Base-by-base conservation (phyloP, 2,329 filamentous ascomycete genomes). In the Diaporthe longicolla region DNA sequence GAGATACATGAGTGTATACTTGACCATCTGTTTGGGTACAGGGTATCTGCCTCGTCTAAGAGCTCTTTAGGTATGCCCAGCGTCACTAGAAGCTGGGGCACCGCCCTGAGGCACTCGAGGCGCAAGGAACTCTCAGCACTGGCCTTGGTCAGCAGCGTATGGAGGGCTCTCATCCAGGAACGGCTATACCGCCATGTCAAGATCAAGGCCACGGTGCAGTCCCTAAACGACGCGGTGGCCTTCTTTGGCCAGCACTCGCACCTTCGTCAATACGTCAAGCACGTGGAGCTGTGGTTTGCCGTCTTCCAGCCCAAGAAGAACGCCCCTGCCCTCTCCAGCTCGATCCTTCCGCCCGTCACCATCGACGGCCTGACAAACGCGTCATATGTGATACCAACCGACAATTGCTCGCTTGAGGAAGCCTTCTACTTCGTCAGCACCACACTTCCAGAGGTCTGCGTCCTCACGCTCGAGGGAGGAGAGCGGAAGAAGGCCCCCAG, bases 251-350 rank as follows among this genome's bases (percentile, higher is more conserved):
- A 82, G 13, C 87, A 91, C 74, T 84, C 87, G 37, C 89, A 93
- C 78, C 87, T 95, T 8, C 87, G 89, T 26, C 78, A 83, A 11
- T 90, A 94, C 77, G 90, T 95, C 74, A 91, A 91, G 77, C 93
- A 95, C 79, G 88, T 94, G 74, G 93, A 95, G 82, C 87, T 94
- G 55, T 95, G 93, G 92, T 93, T 95, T 76, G 93, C 93, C 4
- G 92, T 94, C 54, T 95, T 93, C 78, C 88, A 92, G 77, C 89
- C 89, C 26, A 88, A 87, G 72, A 85, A 86, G 73, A 83, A 85
- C 13, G 83, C 86, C 7, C 78, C 84, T 54, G 82, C 84, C 5
- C 77, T 85, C 26, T 84, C 85, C 21, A 84, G 85, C 54, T 82
- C 86, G 68, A 82, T 85, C 2, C 81, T 89, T 13, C 88, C 88